Evolutionary conservation across 139 green algal genomes (phyloP), one percentile per base, ranked within the genome.

Genomic region (Ettlia oleoabundans): DNA sequence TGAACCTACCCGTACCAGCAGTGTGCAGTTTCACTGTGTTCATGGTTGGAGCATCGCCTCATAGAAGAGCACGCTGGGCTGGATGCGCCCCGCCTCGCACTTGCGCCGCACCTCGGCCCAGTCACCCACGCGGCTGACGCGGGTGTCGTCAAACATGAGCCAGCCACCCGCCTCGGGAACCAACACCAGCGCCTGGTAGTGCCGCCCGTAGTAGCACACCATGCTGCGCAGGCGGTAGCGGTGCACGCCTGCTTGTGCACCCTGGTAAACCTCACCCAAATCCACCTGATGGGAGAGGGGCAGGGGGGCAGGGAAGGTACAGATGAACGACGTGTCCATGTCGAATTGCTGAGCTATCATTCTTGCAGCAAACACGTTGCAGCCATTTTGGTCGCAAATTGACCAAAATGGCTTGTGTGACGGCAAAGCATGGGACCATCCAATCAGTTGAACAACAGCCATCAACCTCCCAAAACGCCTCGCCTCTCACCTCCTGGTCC

Each of bases 181-280:
- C 38, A 78, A 63, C 68, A 96, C 93, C 76, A 97, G 94, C 28
- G 93, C 95, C 62, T 93, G 87, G 91, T 98, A 98, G 82, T 98
- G 94, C 86, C 89, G 85, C 28, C 94, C 93, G 76, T 96, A 97
- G 90, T 97, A 98, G 80, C 93, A 95, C 80, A 98, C 92, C 91
- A 95, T 93, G 84, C 86, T 89, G 85, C 84, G 84, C 71, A 96
- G 89, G 35, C 79, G 47, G 84, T 93, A 96, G 43, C 85, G 32
- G n/a, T 86, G 69, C 37, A 76, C 18, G 10, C 63, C 72, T 1
- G 22, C 21, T 4, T 42, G n/a, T 13, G 28, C 30, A 21, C 32
- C 71, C 6, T 79, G 71, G 42, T 71, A 75, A 30, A 76, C 67
- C 53, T 80, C 35, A 32, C 33, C 30, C 74, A 80, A 9, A n/a